These are phyloP conservation scores for Scheffersomyces coipomensis DNA, from an alignment of 805 yeast genomes.

Conservation along the genomic window DNA sequence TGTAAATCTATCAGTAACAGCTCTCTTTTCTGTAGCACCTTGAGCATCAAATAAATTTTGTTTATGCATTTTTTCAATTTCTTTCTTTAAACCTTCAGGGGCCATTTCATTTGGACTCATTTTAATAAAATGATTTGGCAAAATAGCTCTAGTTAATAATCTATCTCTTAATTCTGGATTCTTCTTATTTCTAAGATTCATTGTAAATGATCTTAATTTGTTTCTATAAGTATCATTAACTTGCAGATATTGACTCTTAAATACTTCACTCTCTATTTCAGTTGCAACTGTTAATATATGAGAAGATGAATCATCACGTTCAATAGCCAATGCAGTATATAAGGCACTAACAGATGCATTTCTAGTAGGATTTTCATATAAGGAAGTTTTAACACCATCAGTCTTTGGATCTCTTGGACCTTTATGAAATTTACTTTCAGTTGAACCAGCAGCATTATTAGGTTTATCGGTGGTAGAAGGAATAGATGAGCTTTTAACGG, in stretches of 20 bases:
- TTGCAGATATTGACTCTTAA: constrained; percentile 54
- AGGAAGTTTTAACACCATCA: constrained; percentile 71
- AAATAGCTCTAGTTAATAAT: constrained; percentile 64
- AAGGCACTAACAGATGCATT: constrained; percentile 81
- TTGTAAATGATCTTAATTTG: constrained; percentile 80
- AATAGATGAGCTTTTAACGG: too few species aligned
- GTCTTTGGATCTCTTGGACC: constrained; percentile 74
- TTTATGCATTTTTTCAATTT: constrained; percentile 80
- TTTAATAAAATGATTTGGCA: constrained; percentile 61
- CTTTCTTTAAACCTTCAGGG: constrained; percentile 83
- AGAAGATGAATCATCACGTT: constrained; percentile 57
- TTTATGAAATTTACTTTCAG: constrained; percentile 28
- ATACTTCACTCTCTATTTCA: constrained; percentile 73
- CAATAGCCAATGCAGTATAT: constrained; percentile 87
- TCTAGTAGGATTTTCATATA: constrained; percentile 77
- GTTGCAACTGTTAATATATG: constrained; percentile 62
- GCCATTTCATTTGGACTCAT: constrained; percentile 97
- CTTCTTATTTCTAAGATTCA: constrained; percentile 84
- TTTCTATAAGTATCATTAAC: constrained; percentile 67
- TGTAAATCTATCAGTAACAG: constrained; percentile 93
- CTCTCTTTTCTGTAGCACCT: constrained; percentile 94
- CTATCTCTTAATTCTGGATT: constrained; percentile 80
- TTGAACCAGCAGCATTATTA: constrained; percentile 3
- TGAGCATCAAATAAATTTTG: constrained; percentile 94
- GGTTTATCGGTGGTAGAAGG: constrained; percentile 2